phyloP scores from a whole-genome alignment of 2,329 filamentous ascomycete genomes.

The Alternaria gaisen region DNA sequence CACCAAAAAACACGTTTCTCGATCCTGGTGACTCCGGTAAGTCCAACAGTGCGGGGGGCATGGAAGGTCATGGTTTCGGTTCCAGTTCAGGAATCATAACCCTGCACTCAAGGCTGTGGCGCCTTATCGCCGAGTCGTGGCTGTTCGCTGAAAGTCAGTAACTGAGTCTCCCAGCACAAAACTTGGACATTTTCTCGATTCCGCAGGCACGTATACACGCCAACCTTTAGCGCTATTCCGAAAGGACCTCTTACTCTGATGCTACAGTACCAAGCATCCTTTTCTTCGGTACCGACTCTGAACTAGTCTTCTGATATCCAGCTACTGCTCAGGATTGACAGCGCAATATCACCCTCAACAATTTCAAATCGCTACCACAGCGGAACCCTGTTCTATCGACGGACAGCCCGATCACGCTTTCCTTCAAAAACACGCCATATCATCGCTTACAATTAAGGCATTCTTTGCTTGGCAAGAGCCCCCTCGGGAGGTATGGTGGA shows the following conservation, averaged over 20 bases:
- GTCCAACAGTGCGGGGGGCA: not conserved
- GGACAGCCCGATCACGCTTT: not conserved
- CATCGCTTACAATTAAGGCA: not conserved
- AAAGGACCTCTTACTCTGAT: not conserved
- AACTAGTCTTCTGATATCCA: not conserved
- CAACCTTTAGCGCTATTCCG: not conserved
- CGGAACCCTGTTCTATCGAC: not conserved
- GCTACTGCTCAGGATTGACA: not conserved
- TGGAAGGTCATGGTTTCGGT: not conserved
- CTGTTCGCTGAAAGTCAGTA: not conserved
- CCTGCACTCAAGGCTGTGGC: not conserved
- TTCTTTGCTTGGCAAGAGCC: not conserved
- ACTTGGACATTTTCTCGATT: not conserved
- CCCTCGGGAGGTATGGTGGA: not conserved
- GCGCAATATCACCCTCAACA: not conserved
- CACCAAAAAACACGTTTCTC: not conserved
- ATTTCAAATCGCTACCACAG: not conserved
- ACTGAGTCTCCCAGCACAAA: not conserved
- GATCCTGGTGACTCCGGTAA: not conserved
- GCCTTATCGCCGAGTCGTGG: not conserved
- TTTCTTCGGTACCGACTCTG: not conserved
- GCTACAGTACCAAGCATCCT: not conserved
- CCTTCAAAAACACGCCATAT: not conserved
- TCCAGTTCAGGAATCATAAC: not conserved
- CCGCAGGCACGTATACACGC: not conserved